Conservation (phyloP, 1,284 basidiomycete species). For the Puccinia hordei region DNA sequence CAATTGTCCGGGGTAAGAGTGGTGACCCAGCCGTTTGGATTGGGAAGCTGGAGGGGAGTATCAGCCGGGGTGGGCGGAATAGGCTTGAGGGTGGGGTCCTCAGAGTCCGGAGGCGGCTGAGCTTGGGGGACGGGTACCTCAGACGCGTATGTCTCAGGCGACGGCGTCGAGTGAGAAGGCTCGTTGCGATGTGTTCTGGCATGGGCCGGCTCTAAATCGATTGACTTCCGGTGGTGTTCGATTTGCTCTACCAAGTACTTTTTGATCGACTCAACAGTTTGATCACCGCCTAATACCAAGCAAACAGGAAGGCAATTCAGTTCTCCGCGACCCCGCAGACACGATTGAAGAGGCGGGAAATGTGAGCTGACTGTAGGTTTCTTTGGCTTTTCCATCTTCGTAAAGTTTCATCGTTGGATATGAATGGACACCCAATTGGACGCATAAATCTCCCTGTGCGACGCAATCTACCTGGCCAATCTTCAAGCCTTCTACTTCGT, state of each 20-base stretch:
- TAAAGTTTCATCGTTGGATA: conserved; percentile 41
- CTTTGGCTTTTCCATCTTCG: conserved; percentile 19
- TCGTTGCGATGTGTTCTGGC: background rate
- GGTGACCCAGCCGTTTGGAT: conserved; percentile 31
- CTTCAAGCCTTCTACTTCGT: background rate
- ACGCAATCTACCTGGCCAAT: conserved; percentile 42
- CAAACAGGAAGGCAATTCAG: background rate
- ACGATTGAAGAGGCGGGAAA: no score
- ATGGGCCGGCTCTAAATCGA: background rate
- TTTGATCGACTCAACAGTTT: background rate
- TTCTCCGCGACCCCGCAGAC: background rate
- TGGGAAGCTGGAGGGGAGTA: conserved; percentile 13
- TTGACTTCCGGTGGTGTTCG: background rate
- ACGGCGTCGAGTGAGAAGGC: background rate
- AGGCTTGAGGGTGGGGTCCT: background rate
- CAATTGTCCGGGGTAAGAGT: conserved; percentile 5
- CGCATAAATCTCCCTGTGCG: conserved; percentile 47
- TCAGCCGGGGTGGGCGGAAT: background rate
- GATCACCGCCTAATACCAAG: background rate
- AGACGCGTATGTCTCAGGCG: background rate
- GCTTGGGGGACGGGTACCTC: conserved; percentile 11
- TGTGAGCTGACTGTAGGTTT: conserved; percentile 37
- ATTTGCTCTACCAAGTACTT: conserved; percentile 21
- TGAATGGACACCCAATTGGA: conserved; percentile 10
- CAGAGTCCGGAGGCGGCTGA: background rate